Evolutionary conservation across 257 asterid genomes (phyloP).

Genomic region (Solanum commersonii): DNA sequence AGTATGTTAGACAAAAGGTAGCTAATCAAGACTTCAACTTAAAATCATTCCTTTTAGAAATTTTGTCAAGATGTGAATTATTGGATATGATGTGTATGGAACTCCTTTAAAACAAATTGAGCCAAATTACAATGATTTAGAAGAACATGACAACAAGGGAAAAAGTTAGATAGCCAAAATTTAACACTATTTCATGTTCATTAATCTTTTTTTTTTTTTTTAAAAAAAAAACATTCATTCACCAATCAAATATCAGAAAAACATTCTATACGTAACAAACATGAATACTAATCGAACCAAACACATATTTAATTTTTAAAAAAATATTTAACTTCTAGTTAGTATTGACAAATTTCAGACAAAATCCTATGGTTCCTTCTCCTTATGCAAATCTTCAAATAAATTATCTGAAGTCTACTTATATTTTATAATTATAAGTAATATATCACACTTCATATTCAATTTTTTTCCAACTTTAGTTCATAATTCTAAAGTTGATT

Average conservation of each 20-base stretch:
- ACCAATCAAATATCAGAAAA: not conserved
- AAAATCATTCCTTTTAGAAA: not conserved
- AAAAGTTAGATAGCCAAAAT: not conserved
- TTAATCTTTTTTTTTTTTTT: too few species aligned
- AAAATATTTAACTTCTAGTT: too few species aligned
- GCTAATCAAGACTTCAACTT: not conserved
- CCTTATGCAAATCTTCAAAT: not conserved
- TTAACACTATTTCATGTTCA: not conserved
- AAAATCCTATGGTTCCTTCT: not conserved
- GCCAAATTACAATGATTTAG: not conserved
- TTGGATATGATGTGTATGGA: not conserved
- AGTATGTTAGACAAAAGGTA: not conserved
- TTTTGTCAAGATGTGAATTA: not conserved
- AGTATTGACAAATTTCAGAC: too few species aligned
- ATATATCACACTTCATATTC: not conserved
- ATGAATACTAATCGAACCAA: not conserved
- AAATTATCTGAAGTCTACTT: not conserved
- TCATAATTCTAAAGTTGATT: not conserved
- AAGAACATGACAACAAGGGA: not conserved
- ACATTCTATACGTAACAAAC: not conserved
- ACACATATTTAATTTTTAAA: too few species aligned
- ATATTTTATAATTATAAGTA: not conserved
- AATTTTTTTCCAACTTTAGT: not conserved
- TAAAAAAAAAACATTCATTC: not conserved
- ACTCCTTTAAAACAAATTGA: not conserved